These are phyloP conservation scores for Penicillium sp. DNA, from an alignment of 2,329 filamentous ascomycete genomes.

Conservation along the genomic window DNA sequence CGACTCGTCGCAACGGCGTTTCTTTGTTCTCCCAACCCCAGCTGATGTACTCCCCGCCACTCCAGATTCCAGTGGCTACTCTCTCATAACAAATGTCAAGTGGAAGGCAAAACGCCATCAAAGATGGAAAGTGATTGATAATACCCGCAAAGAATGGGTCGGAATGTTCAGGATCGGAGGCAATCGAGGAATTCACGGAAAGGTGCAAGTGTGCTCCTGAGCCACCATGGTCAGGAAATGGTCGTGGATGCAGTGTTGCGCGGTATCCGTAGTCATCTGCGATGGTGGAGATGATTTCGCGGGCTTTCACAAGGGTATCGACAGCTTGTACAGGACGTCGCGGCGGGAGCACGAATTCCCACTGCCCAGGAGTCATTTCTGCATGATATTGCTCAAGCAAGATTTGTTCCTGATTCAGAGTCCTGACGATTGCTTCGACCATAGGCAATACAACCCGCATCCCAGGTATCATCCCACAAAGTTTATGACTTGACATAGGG, in stretches of 20 bases:
- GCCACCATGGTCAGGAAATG: slow-evolving; percentile 21
- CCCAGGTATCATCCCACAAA: background rate
- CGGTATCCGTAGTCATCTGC: slow-evolving; percentile 24
- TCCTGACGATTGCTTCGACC: background rate
- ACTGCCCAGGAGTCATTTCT: slow-evolving; percentile 37
- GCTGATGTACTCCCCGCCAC: slow-evolving; percentile 35
- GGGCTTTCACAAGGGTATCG: slow-evolving; percentile 34
- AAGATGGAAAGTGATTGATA: slow-evolving; percentile 31
- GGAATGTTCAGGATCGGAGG: background rate
- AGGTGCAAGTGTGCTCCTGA: slow-evolving; percentile 37
- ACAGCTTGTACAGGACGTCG: slow-evolving; percentile 30
- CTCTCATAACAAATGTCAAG: slow-evolving; percentile 34
- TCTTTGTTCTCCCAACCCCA: slow-evolving; percentile 40
- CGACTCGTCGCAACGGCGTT: slow-evolving; percentile 32
- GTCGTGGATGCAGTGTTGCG: slow-evolving; percentile 35
- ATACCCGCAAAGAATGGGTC: slow-evolving; percentile 36
- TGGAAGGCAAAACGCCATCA: slow-evolving; percentile 34
- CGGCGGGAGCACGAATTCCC: slow-evolving; percentile 37
- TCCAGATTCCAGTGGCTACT: slow-evolving; percentile 34
- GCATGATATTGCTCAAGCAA: slow-evolving; percentile 34
- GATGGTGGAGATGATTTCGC: slow-evolving; percentile 28
- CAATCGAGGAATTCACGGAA: slow-evolving; percentile 25
- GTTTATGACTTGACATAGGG: background rate
- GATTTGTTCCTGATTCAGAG: background rate
- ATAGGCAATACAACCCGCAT: background rate